Evolutionary conservation across 345 rosid genomes (phyloP).

Genomic region (Punica granatum): DNA sequence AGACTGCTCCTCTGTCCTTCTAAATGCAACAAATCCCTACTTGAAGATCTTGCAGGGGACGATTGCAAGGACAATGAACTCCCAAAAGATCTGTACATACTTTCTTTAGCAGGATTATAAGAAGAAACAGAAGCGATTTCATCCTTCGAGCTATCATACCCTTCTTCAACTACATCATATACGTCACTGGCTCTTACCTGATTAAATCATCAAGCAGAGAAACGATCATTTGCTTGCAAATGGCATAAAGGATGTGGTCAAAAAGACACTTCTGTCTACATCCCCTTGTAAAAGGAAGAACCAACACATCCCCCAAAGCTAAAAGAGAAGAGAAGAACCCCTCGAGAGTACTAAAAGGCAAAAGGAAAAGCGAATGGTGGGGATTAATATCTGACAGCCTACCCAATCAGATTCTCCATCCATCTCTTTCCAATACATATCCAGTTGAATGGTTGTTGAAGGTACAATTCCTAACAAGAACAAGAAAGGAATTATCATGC

Average conservation of each 20-base stretch:
- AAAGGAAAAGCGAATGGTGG: background rate
- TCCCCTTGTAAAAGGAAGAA: background rate
- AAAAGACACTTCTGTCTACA: background rate
- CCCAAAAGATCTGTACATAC: slow-evolving; percentile 52
- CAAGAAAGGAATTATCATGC: slow-evolving; percentile 9
- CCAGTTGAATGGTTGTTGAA: slow-evolving; percentile 51
- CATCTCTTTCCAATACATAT: slow-evolving; percentile 82
- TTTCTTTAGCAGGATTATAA: slow-evolving; percentile 57
- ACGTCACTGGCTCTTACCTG: slow-evolving; percentile 74
- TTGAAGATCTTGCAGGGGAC: slow-evolving; percentile 55
- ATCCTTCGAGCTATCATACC: slow-evolving; percentile 88
- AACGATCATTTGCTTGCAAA: background rate
- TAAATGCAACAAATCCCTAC: slow-evolving; percentile 38
- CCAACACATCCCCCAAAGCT: background rate
- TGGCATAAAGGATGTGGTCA: background rate
- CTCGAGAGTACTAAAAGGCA: background rate
- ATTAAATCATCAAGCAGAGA: slow-evolving; percentile 10
- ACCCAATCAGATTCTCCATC: slow-evolving; percentile 99
- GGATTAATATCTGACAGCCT: slow-evolving; percentile 11
- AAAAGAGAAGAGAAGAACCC: background rate
- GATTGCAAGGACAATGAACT: slow-evolving; percentile 74
- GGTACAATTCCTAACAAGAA: slow-evolving; percentile 73
- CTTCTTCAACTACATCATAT: slow-evolving; percentile 68
- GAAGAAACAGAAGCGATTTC: slow-evolving; percentile 87
- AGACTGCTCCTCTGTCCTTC: slow-evolving; percentile 52